A percentile compares a stretch with the other conserved stretches of the same genome.
Conservation (phyloP, 441 rosid genomes). For the Populus hybrid region DNA sequence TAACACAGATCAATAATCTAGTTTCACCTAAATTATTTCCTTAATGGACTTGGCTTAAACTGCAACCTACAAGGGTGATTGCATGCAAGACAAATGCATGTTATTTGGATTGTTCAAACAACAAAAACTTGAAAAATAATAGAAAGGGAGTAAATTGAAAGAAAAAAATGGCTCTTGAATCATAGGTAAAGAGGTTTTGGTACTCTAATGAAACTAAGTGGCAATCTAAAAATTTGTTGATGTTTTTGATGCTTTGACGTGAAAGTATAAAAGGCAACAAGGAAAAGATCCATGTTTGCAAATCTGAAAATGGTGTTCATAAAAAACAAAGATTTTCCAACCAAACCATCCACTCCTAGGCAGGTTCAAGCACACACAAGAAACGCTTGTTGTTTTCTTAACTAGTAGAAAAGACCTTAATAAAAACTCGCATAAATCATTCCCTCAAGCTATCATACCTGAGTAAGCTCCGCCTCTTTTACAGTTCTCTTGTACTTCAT, state of each 20-base stretch:
- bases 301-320: neutral
- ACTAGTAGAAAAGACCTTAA: neutral
- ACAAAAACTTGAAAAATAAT: neutral
- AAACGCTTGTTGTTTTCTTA: neutral
- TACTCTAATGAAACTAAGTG: neutral
- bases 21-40: neutral
- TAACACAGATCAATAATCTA: no score
- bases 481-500: constrained; percentile 85
- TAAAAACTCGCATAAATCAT: neutral
- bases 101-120: neutral
- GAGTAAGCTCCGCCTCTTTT: constrained; percentile 97
- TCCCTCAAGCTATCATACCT: constrained; percentile 40
- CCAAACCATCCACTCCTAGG: neutral
- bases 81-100: neutral
- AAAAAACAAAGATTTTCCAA: neutral
- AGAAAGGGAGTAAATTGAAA: neutral
- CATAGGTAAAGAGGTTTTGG: neutral
- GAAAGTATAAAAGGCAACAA: neutral
- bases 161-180: neutral
- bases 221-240: neutral
- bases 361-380: neutral
- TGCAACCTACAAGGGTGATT: neutral
- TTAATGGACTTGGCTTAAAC: neutral
- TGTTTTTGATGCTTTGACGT: neutral
- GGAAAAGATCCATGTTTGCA: neutral